Evolutionary conservation across 495 filamentous ascomycete species (phyloP), one percentile per base, ranked within the genome.

Genomic region (Lepraria neglecta): DNA sequence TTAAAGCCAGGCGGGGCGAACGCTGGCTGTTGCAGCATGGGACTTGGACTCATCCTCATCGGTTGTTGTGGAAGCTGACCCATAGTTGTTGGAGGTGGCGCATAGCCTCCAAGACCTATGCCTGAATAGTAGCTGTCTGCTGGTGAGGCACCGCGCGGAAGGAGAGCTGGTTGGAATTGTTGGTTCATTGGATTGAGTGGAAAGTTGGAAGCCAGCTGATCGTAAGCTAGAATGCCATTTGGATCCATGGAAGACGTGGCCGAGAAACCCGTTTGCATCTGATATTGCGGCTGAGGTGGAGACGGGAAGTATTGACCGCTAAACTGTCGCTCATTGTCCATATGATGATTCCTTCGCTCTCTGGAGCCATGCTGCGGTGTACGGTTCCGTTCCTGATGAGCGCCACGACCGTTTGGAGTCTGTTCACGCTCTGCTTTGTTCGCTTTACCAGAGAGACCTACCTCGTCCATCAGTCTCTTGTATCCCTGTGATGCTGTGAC

Each of bases 391-490:
- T 80, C 71, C 56, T 80, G 68, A 58, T 71, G 75, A 51, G 73
- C 67, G 1, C 62, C 64, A 60, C 72, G 73, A 28, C 74, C 69
- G 28, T 67, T 70, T n/a, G 75, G 72, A 54, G 74, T 74, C 53
- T 77, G 76, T 50, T 75, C 73, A 9, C 77, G 76, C 31, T 75
- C 72, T 19, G 56, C 60, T 15, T 72, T 72, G 52, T 71, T 78
- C 21, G 77, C 75, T 44, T 85, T 79, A 47, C 47, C 63, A 44
- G 84, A 86, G 59, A 95, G 76, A 54, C 89, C 92, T 69, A 96
- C 94, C 73, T 97, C 92, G 68, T 96, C 92, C 94, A 98, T 98
- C 52, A 98, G 74, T 46, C 94, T 89, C 79, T 97, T 97, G 75
- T 98, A 98, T 44, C 94, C 94, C 73, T 98, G 95, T 53, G 87